phyloP scores from a whole-genome alignment of 2,329 filamentous ascomycete genomes.

The Xylariaceae sp. region DNA sequence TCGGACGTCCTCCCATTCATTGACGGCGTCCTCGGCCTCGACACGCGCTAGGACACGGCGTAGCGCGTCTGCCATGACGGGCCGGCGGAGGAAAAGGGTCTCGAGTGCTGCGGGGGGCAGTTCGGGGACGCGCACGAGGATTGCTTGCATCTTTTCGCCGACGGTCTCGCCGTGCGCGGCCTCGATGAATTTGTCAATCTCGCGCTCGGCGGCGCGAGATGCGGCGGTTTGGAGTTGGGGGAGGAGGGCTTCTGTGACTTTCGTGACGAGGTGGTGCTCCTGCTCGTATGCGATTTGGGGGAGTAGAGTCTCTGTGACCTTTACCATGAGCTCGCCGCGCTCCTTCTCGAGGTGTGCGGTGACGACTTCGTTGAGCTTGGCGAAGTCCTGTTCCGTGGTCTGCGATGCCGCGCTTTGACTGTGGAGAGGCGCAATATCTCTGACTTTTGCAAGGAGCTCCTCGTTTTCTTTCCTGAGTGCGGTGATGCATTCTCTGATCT shows the following conservation, averaged over 20 bases:
- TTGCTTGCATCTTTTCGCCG: slow-evolving; percentile 6
- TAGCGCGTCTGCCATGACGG: slow-evolving; percentile 1
- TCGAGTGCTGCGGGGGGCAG: slow-evolving; percentile 2
- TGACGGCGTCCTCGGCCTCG: slow-evolving; percentile 1
- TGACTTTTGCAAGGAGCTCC: too few relatives aligned
- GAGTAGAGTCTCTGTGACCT: neutral
- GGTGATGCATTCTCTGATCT: too few relatives aligned
- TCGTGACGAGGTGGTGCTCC: neutral
- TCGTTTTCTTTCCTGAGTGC: too few relatives aligned
- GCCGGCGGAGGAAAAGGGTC: slow-evolving; percentile 5
- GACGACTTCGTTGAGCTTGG: neutral
- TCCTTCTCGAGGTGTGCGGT: neutral
- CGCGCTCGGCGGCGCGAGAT: slow-evolving; percentile 1
- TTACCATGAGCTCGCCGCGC: neutral
- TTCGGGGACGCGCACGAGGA: slow-evolving; percentile 1
- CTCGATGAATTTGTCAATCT: slow-evolving; percentile 1
- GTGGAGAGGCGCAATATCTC: too few relatives aligned
- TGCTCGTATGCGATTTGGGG: neutral
- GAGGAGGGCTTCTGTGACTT: neutral
- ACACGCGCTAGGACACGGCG: slow-evolving; percentile 1
- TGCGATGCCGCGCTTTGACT: too few relatives aligned
- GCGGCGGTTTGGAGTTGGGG: neutral
- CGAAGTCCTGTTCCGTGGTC: too few relatives aligned
- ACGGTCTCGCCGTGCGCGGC: neutral
- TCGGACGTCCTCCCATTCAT: slow-evolving; percentile 8